Evolutionary conservation across 2,329 filamentous ascomycete species (phyloP).

Genomic region (Arthrobotrys conoides): DNA sequence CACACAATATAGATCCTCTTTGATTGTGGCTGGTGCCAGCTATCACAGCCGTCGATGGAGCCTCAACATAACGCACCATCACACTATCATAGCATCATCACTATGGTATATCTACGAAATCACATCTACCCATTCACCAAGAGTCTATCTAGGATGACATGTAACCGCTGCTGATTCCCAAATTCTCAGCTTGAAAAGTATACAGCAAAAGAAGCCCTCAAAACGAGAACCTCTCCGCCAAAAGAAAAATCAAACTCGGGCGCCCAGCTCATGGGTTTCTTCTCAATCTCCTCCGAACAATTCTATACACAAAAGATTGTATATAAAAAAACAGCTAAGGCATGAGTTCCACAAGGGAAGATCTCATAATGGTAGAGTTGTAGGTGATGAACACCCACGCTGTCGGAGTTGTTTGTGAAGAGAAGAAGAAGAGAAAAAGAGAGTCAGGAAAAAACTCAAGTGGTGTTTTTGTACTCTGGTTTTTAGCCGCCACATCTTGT

Average conservation of each 20-base stretch:
- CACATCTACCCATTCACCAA: background rate
- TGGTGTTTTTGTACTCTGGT: background rate
- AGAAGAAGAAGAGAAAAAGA: slow-evolving; percentile 21
- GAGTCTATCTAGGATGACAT: slow-evolving; percentile 9
- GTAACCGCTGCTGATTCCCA: slow-evolving; percentile 62
- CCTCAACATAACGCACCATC: too few species aligned
- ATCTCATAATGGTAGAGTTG: slow-evolving; percentile 34
- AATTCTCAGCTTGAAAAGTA: slow-evolving; percentile 58
- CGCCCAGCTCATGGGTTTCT: slow-evolving; percentile 60
- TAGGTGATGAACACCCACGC: slow-evolving; percentile 25
- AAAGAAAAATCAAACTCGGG: slow-evolving; percentile 60
- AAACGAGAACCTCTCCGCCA: slow-evolving; percentile 45
- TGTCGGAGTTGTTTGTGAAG: slow-evolving; percentile 55
- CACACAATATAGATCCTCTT: too few species aligned
- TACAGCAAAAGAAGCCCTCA: slow-evolving; percentile 48
- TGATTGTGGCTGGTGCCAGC: slow-evolving; percentile 1
- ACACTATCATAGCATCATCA: background rate
- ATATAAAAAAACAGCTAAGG: slow-evolving; percentile 35
- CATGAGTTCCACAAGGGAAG: slow-evolving; percentile 1
- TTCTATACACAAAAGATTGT: slow-evolving; percentile 21
- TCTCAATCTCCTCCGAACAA: slow-evolving; percentile 56
- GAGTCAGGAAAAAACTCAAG: slow-evolving; percentile 15
- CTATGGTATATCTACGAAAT: background rate
- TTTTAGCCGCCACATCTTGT: slow-evolving; percentile 8
- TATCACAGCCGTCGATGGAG: background rate